Base-by-base conservation (phyloP, 2,329 filamentous ascomycete species). In the Botrytis pseudocinerea region DNA sequence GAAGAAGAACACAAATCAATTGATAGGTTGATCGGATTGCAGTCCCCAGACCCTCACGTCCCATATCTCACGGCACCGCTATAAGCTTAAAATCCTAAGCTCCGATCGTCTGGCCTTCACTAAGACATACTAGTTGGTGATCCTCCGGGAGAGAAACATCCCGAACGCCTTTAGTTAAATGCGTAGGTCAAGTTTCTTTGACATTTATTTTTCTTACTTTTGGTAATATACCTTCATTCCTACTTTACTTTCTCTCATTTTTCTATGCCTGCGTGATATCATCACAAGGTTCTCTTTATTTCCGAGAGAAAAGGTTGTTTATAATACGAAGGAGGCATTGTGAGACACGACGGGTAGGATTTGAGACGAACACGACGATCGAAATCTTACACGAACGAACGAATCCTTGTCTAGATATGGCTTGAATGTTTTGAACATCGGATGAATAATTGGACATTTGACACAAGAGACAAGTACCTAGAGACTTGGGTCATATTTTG, bases 81-180 rank as follows among this genome's bases (percentile, higher is more conserved):
- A n/a, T 28, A 28, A 38, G 63, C 28, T 66, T 54, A 68, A 40
- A 22, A 22, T 63, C 40, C 38, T 32, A 54, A 54, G 38, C 40
- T 68, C 32, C 46, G 25, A 20, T 16, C 40, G 16, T 57, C 35
- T 57, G 48, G 28, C 25, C 22, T 57, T 57, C 35, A 42, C 48
- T 25, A 42, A 57, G 25, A 28, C 48, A 57, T 48, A 57, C 62
- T 35, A 48, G 46, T 7, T 28, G 42, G 32, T 38, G 62, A 59
- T 69, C 65, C n/a, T 59, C 65, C 65, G 65, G 65, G 40, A 69
- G 40, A 42, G 65, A 42, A 32, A 57, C 48, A 69, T 57, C 65
- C 64, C 35, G 65, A 57, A 57, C 65, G 38, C 48, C 48, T 44
- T 35, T 57, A 57, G 65, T 57, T 51, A 12, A 25, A 69, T 42